Evolutionary conservation across 306 rosid genomes (phyloP).

Genomic region (Malus domestica): DNA sequence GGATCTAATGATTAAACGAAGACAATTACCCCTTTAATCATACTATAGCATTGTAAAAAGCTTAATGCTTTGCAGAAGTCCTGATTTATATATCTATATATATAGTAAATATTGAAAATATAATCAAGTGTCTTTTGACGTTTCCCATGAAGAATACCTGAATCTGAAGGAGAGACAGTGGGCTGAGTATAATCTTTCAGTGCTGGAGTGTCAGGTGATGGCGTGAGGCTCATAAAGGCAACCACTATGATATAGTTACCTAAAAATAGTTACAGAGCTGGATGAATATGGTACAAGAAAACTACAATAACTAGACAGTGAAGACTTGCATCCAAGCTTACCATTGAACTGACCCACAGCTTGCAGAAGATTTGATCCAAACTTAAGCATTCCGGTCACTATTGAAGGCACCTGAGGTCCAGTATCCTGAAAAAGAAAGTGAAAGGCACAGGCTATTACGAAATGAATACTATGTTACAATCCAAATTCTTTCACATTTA

Average conservation of each 20-base stretch:
- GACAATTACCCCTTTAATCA: not conserved
- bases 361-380: constrained; percentile 88
- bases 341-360: constrained; percentile 84
- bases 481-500: constrained; percentile 7
- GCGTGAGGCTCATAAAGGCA: constrained; percentile 52
- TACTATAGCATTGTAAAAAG: not conserved
- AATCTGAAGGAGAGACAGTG: constrained; percentile 30
- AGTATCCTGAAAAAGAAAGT: constrained; percentile 50
- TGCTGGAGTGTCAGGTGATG: constrained; percentile 37
- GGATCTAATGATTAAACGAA: constrained; percentile 36
- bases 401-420: constrained; percentile 87
- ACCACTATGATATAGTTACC: constrained; percentile 68
- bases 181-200: constrained; percentile 66
- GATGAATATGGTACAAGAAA: constrained; percentile 12
- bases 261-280: constrained; percentile 30
- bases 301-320: constrained; percentile 15
- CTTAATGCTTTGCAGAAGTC: not conserved
- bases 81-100: not conserved
- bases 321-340: constrained; percentile 28
- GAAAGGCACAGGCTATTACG: constrained; percentile 1
- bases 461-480: constrained; percentile 17
- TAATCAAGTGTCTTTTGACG: not conserved
- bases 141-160: constrained; percentile 41
- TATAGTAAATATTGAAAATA: not conserved
- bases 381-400: constrained; percentile 58